Evolutionary conservation across 2,329 filamentous ascomycete species (phyloP).

Genomic region (Aspergillus proliferans): DNA sequence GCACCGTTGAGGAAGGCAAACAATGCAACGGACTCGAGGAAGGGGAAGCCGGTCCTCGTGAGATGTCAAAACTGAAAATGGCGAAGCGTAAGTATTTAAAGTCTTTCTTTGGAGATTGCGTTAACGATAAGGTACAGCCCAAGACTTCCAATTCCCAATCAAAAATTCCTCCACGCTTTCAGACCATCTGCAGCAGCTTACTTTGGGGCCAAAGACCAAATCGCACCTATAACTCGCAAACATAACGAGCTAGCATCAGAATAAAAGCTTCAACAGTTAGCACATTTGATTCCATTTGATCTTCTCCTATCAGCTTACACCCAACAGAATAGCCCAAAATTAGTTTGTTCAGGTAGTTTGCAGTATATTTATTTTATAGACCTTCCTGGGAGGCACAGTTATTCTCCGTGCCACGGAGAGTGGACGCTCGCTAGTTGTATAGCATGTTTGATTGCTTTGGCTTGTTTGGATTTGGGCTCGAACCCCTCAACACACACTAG

Average conservation of each 20-base stretch:
- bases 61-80: slow-evolving; percentile 16
- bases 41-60: slow-evolving; percentile 21
- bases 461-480: no score
- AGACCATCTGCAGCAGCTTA: no score
- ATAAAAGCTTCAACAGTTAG: neutral
- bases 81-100: slow-evolving; percentile 4
- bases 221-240: neutral
- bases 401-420: no score
- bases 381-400: no score
- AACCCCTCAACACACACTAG: no score
- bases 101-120: neutral
- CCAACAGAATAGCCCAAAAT: neutral
- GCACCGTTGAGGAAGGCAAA: slow-evolving; percentile 15
- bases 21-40: slow-evolving; percentile 20
- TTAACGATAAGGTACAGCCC: neutral
- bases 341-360: neutral
- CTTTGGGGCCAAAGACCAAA: neutral
- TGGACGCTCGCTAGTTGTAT: no score
- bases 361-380: no score
- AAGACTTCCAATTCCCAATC: neutral
- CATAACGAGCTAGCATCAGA: neutral
- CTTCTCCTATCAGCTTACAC: neutral
- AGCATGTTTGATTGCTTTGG: no score
- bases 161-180: no score
- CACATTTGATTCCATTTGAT: neutral